Evolutionary conservation across 2,329 filamentous ascomycete species (phyloP).

Genomic region (Colletotrichum spaethianum): DNA sequence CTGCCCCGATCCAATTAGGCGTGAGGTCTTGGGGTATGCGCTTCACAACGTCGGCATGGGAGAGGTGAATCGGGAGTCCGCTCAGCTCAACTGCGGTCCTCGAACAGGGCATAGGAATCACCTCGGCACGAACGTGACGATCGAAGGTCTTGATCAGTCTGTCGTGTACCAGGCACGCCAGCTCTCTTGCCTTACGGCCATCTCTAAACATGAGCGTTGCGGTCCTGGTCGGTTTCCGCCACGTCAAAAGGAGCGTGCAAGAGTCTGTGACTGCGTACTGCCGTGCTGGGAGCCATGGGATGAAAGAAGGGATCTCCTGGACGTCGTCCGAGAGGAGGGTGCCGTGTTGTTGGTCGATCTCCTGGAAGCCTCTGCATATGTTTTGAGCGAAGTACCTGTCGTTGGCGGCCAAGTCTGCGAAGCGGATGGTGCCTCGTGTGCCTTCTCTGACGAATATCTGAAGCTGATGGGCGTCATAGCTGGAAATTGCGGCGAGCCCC

Average conservation of each 20-base stretch:
- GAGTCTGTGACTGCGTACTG: not conserved
- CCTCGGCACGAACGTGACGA: not conserved
- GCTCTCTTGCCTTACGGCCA: not conserved
- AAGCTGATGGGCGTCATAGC: not conserved
- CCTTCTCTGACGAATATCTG: not conserved
- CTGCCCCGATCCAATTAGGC: not conserved
- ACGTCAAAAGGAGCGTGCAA: not conserved
- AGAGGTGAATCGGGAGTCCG: not conserved
- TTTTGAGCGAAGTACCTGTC: not conserved
- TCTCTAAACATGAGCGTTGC: not conserved
- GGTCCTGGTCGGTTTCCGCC: not conserved
- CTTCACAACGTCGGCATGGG: rapidly evolving
- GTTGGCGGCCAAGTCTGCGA: not conserved
- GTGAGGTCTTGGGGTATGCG: not conserved
- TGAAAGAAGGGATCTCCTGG: not conserved
- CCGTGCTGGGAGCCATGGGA: not conserved
- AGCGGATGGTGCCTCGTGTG: not conserved
- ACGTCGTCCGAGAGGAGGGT: not conserved
- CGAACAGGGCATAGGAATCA: rapidly evolving
- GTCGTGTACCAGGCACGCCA: not conserved
- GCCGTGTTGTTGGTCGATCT: not conserved
- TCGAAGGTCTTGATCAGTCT: too few relatives aligned
- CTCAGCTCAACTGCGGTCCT: not conserved
- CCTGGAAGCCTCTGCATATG: not conserved
- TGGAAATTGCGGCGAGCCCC: not conserved